Percentiles rank a stretch among this genome's conserved stretches.
Evolutionary conservation across 2,329 filamentous ascomycete genomes (phyloP).

Genomic region (Alternaria solani): DNA sequence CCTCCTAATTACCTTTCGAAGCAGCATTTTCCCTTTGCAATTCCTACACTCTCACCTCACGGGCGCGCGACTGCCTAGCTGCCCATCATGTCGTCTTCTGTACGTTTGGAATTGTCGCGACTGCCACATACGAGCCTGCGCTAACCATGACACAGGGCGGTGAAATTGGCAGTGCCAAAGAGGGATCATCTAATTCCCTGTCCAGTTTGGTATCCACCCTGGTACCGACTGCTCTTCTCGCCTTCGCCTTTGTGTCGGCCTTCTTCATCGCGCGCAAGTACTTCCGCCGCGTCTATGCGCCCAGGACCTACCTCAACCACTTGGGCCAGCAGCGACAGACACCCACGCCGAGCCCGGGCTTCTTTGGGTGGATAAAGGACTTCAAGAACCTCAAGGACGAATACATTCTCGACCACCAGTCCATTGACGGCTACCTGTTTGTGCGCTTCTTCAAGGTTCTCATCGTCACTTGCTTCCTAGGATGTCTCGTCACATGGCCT

Average conservation of each 20-base stretch:
- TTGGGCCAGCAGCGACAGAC: slow-evolving; percentile 56
- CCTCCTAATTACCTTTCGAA: slow-evolving; percentile 9
- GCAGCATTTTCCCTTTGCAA: slow-evolving; percentile 13
- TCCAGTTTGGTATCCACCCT: slow-evolving; percentile 50
- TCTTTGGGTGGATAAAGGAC: slow-evolving; percentile 63
- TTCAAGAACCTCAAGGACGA: slow-evolving; percentile 55
- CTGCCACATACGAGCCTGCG: not conserved
- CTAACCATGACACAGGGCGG: slow-evolving; percentile 27
- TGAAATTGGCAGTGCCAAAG: slow-evolving; percentile 31
- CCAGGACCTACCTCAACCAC: slow-evolving; percentile 57
- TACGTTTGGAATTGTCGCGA: slow-evolving; percentile 10
- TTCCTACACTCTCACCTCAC: slow-evolving; percentile 8
- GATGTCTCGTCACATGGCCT: slow-evolving; percentile 56
- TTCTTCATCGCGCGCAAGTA: slow-evolving; percentile 56
- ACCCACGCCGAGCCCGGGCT: slow-evolving; percentile 54
- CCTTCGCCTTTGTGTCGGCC: slow-evolving; percentile 39
- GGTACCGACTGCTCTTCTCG: slow-evolving; percentile 41
- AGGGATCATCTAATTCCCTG: slow-evolving; percentile 57
- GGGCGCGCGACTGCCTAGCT: slow-evolving; percentile 16
- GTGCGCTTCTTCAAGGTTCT: slow-evolving; percentile 58
- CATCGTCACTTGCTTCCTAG: slow-evolving; percentile 53
- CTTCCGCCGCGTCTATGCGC: slow-evolving; percentile 56
- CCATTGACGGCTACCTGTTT: slow-evolving; percentile 59
- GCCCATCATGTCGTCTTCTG: slow-evolving; percentile 35
- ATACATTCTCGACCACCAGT: slow-evolving; percentile 58